These are phyloP conservation scores for Neurospora sp. DNA, from an alignment of 495 filamentous ascomycete species.

Conservation along the genomic window DNA sequence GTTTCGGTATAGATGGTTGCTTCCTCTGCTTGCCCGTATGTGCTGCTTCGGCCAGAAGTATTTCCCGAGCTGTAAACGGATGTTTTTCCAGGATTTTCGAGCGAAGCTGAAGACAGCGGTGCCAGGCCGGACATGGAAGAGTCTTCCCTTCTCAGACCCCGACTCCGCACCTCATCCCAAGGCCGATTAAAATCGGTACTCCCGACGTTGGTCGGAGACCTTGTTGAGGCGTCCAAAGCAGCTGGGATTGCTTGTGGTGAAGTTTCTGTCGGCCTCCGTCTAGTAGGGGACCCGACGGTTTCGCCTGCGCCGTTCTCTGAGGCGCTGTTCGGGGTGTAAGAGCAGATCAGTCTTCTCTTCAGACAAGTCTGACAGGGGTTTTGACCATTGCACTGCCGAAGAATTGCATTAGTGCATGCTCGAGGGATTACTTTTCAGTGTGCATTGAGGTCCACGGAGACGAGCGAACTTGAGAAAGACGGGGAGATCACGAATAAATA, in stretches of 20 bases:
- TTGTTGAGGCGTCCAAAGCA: conserved; percentile 9
- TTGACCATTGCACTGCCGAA: conserved; percentile 53
- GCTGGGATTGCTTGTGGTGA: conserved; percentile 19
- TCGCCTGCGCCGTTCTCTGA: conserved; percentile 25
- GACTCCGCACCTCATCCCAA: conserved; percentile 17
- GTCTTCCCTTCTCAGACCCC: conserved; percentile 5
- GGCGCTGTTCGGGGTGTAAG: conserved; percentile 31
- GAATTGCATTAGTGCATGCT: neutral
- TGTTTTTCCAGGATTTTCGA: conserved; percentile 10
- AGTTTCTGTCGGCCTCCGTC: conserved; percentile 33
- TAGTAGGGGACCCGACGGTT: conserved; percentile 31
- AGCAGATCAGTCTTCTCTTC: conserved; percentile 45
- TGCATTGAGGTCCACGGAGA: neutral
- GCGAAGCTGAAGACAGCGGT: conserved; percentile 7
- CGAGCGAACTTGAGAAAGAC: neutral
- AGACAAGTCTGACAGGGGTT: conserved; percentile 60
- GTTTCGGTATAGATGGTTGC: conserved; percentile 45
- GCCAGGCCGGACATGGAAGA: conserved; percentile 12
- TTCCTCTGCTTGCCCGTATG: conserved; percentile 44
- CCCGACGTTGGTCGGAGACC: conserved; percentile 5
- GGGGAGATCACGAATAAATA: neutral
- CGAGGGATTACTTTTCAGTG: neutral
- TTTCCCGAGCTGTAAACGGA: conserved; percentile 35
- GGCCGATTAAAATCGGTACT: conserved; percentile 7
- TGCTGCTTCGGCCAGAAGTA: conserved; percentile 39